Base-by-base conservation (phyloP, 352 stramenopile species). In the Pythium sp. region DNA sequence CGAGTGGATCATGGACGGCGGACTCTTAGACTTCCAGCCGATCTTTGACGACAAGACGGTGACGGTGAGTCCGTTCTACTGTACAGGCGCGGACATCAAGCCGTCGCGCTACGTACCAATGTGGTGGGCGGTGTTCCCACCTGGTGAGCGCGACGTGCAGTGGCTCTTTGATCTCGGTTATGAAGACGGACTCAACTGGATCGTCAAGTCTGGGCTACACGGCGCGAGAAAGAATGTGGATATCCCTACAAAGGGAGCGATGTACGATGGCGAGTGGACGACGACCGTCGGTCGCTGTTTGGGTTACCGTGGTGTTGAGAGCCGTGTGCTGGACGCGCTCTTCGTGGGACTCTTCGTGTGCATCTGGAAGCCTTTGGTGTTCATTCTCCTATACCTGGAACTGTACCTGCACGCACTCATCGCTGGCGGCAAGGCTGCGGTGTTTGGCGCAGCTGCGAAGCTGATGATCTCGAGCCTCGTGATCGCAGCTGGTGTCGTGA, bases 81-180 rank as follows among this genome's bases (percentile, higher is more conserved):
- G 85, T 72, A 90, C 86, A 12, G 74, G 79, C n/a, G 87, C 88
- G 6, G 89, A 96, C 71, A 97, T 96, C 68, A 96, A 96, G 69
- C 88, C 90, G 15, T 95, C 86, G 41, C 82, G 87, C n/a, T 97
- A 96, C 65, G 86, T 97, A 66, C 90, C 89, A 2, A 88, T 96
- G 80, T 94, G 88, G 87, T 97, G 89, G 89, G 84, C 80, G 1
- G 2, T 95, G 36, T 80, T 92, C 61, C 88, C 90, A 22, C 87
- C 89, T 0, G 78, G 75, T 8, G 70, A 78, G 49, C 77, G 84
- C 15, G 82, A 93, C 62, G 77, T 96, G 41, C 72, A 91, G 69
- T 96, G 90, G 88, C 72, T 97, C 22, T 94, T 94, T 58, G 81
- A 96, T 55, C 65, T 95, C 32, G 87, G 89, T n/a, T 93, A 95